A percentile compares a stretch with the other conserved stretches of the same genome.
phyloP scores from a whole-genome alignment of 441 rosid species.

The Gossypium davidsonii region DNA sequence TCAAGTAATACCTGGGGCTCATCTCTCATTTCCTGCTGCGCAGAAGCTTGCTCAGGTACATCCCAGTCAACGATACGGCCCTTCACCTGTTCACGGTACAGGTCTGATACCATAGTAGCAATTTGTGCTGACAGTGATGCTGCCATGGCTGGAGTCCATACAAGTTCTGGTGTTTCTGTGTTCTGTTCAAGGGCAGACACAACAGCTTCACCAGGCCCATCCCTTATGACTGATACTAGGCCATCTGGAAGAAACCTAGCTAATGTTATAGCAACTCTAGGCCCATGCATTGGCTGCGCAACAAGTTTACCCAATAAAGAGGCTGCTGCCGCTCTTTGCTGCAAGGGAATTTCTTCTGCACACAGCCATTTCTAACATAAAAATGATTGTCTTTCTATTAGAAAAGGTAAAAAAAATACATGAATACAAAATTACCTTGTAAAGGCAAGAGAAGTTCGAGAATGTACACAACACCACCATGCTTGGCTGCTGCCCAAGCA shows the following conservation, averaged over 20 bases:
- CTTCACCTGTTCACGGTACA: slow-evolving; percentile 88
- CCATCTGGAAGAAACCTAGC: slow-evolving; percentile 99
- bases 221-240: slow-evolving; percentile 84
- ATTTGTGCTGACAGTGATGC: slow-evolving; percentile 96
- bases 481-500: slow-evolving; percentile 99
- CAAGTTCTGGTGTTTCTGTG: slow-evolving; percentile 98
- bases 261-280: slow-evolving; percentile 94
- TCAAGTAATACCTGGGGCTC: slow-evolving; percentile 76
- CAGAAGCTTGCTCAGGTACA: slow-evolving; percentile 93
- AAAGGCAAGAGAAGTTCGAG: slow-evolving; percentile 92
- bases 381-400: slow-evolving; percentile 15
- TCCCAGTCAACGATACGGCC: slow-evolving; percentile 97
- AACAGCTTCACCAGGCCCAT: slow-evolving; percentile 99
- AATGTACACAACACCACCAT: slow-evolving; percentile 97
- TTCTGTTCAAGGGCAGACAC: slow-evolving; percentile 89
- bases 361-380: slow-evolving; percentile 25
- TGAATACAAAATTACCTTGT: slow-evolving; percentile 51
- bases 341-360: slow-evolving; percentile 94
- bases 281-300: slow-evolving; percentile 99
- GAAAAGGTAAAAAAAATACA: slow-evolving; percentile 11
- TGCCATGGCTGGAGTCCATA: slow-evolving; percentile 99
- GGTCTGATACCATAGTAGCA: slow-evolving; percentile 90
- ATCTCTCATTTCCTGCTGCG: slow-evolving; percentile 88
- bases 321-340: slow-evolving; percentile 97
- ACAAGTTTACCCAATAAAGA: slow-evolving; percentile 95